These are phyloP conservation scores for Trichophyton verrucosum DNA, from an alignment of 2,329 filamentous ascomycete genomes.

Conservation along the genomic window DNA sequence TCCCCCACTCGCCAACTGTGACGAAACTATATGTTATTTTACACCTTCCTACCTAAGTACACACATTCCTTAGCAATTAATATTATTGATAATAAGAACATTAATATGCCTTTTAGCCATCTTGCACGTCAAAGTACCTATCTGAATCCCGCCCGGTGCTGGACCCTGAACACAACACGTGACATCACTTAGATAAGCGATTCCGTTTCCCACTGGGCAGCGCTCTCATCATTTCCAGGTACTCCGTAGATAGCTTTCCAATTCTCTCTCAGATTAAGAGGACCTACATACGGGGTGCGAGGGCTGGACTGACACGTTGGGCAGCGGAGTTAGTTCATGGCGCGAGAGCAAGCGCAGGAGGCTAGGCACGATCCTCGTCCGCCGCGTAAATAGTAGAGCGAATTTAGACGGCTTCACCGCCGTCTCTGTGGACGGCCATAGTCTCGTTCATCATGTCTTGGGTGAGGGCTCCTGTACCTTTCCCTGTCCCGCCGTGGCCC, in stretches of 20 bases:
- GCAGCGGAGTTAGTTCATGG: not conserved
- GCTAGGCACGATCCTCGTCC: not conserved
- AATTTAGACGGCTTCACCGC: not conserved
- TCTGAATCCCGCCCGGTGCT: no score
- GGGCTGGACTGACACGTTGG: not conserved
- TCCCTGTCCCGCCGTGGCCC: slow-evolving; percentile 5
- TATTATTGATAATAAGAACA: no score
- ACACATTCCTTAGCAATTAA: no score
- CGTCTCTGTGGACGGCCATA: not conserved
- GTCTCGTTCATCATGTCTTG: slow-evolving; percentile 14
- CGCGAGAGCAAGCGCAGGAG: not conserved
- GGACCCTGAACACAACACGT: not conserved
- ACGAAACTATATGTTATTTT: no score
- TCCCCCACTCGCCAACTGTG: not conserved
- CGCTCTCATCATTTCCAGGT: no score
- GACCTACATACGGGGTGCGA: not conserved
- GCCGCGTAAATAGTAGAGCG: not conserved
- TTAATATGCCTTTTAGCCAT: no score
- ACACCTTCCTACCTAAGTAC: no score
- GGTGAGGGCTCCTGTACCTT: slow-evolving; percentile 13
- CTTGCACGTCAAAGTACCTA: no score
- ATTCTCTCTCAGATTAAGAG: not conserved
- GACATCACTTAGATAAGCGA: not conserved
- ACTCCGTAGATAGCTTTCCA: not conserved
- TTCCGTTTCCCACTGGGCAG: not conserved